Base-by-base conservation (phyloP, 2,329 filamentous ascomycete genomes). In the Penicillium vulpinum region DNA sequence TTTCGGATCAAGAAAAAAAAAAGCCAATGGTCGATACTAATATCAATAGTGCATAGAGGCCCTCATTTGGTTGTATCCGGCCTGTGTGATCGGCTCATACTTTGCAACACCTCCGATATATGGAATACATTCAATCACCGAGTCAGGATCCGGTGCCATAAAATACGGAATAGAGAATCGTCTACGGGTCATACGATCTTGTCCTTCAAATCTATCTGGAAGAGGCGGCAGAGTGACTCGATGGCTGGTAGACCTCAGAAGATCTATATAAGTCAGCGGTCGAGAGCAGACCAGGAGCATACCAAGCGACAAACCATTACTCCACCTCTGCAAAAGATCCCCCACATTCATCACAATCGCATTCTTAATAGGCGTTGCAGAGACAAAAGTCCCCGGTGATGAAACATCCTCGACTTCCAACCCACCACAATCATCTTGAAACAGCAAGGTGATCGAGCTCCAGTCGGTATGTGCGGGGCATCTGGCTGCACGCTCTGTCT, bases 81-180 rank as follows among this genome's bases (percentile, higher is more conserved):
- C 65, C 56, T 74, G 70, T 4, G 75, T 77, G 43, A 77, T 82
- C 22, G 82, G 80, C 51, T 78, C 76, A 62, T 85, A 85, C 65
- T 80, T 83, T 38, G 79, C 73, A 1, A 78, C 73, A 1, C 70
- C 69, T 10, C 74, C 74, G 22, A 71, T 73, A 59, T 80, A 83
- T 5, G 78, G 74, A 44, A 85, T 73, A 61, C 80, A 83, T 62
- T 83, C 80, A 50, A 86, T 81, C 9, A 81, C 68, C 4, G 77
- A 72, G 41, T 79, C 73, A 3, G 77, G 73, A 59, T 84, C 79
- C 0, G 83, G 81, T 6, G 75, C 71, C 31, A 85, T 75, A 54
- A 87, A 86, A 64, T 85, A 86, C 0, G 83, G 83, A 51, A 86
- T 86, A 9, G 84, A 86, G 60, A 83, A 86, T 15, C 84, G 72